These are phyloP conservation scores for Wickerhamiella kurtzmanii DNA, from an alignment of 805 yeast genomes.

Conservation along the genomic window DNA sequence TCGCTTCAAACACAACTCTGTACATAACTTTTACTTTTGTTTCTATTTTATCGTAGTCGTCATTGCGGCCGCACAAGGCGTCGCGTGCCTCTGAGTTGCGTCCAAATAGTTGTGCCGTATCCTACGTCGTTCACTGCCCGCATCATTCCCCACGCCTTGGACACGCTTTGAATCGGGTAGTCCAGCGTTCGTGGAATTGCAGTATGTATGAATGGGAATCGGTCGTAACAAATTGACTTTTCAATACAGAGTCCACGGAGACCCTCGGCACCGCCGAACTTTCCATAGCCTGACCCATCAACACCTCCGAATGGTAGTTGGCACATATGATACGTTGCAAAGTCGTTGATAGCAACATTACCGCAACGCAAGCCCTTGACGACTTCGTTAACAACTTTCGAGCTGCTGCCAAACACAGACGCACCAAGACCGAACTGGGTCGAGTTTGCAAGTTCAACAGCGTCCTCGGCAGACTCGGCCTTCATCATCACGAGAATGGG, in stretches of 20 bases:
- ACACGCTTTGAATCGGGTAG: slow-evolving; percentile 73
- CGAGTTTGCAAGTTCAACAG: slow-evolving; percentile 64
- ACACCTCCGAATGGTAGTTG: slow-evolving; percentile 96
- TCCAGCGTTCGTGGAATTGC: slow-evolving; percentile 85
- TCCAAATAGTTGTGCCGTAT: slow-evolving; percentile 56
- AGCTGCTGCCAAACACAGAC: slow-evolving; percentile 67
- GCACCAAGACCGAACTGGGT: slow-evolving; percentile 87
- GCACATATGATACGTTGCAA: slow-evolving; percentile 90
- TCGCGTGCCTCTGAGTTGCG: slow-evolving; percentile 41
- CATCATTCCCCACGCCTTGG: slow-evolving; percentile 82
- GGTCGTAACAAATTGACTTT: slow-evolving; percentile 79
- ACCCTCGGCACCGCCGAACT: slow-evolving; percentile 97
- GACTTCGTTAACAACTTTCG: slow-evolving; percentile 43
- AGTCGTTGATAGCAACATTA: slow-evolving; percentile 92
- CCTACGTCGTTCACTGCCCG: slow-evolving; percentile 71
- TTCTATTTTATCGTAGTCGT: slow-evolving; percentile 2
- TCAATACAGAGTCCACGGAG: slow-evolving; percentile 76
- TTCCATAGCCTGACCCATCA: slow-evolving; percentile 89
- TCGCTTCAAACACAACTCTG: background rate
- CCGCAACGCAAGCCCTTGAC: slow-evolving; percentile 63
- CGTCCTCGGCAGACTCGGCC: slow-evolving; percentile 53
- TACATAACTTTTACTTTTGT: background rate
- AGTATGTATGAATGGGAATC: slow-evolving; percentile 52
- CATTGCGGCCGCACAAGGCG: slow-evolving; percentile 17
- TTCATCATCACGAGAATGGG: slow-evolving; percentile 74